These are phyloP conservation scores for Eucalyptus shirleyi DNA, from an alignment of 345 rosid genomes.

Conservation along the genomic window DNA sequence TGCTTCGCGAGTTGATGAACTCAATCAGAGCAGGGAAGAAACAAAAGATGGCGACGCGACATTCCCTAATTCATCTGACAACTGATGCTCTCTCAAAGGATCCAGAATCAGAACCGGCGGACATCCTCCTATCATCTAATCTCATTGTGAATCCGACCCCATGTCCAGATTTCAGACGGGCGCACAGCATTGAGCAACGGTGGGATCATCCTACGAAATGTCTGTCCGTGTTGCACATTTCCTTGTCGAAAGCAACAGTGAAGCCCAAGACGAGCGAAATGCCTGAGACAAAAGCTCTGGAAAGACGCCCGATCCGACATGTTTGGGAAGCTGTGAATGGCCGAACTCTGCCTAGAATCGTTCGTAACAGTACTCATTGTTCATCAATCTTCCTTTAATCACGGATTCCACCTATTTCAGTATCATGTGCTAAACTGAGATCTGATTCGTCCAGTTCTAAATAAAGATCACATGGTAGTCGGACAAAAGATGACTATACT, in stretches of 20 bases:
- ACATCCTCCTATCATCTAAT: conserved; percentile 52
- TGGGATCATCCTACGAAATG: background rate
- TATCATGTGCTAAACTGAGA: background rate
- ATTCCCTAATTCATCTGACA: conserved; percentile 45
- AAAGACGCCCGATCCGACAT: background rate
- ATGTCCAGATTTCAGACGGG: background rate
- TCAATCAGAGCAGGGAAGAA: conserved; percentile 49
- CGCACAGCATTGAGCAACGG: background rate
- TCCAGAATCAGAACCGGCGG: conserved; percentile 31
- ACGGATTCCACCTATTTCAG: background rate
- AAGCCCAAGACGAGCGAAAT: background rate
- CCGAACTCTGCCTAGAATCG: background rate
- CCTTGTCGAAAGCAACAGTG: background rate
- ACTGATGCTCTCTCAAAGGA: conserved; percentile 36
- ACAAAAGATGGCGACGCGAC: conserved; percentile 43
- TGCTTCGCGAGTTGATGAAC: conserved; percentile 6
- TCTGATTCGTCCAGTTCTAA: background rate
- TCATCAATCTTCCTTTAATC: background rate
- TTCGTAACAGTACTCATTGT: background rate
- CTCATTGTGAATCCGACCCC: conserved; percentile 25
- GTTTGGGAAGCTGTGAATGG: background rate
- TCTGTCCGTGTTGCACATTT: background rate
- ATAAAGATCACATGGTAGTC: background rate
- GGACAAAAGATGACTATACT: background rate
- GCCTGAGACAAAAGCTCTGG: background rate